Base-by-base conservation (phyloP, 495 filamentous ascomycete genomes). In the Aspergillus egyptiacus region DNA sequence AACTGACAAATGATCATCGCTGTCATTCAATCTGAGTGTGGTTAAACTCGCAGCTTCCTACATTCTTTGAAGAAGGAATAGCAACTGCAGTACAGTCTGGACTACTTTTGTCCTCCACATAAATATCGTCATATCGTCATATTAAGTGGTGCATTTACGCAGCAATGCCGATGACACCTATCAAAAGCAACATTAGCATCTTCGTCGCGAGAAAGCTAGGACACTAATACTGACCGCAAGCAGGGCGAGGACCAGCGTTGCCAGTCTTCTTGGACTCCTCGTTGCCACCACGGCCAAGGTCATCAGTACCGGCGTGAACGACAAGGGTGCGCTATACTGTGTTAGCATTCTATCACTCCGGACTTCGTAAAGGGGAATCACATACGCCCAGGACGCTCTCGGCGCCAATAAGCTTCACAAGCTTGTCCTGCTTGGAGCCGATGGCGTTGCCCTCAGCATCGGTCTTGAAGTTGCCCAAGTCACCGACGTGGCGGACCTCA, bases 261-360 rank as follows among this genome's bases (percentile, higher is more conserved):
- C 93, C 94, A 40, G 94, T 98, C 81, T 90, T 95, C 75, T 93
- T 88, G 61, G 89, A 94, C 79, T 96, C 87, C 74, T 88, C 84
- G 71, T 87, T 80, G 41, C 76, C 87, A 61, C 90, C 89, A 75
- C 83, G 82, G 65, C 94, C 93, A 51, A 98, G 84, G 62, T 98
- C 93, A 68, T 97, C 93, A 53, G 91, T 96, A 53, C 91, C 93
- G 58, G 79, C 79, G 74, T 98, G 93, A 61, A 93, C 82, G 64
- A 98, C 93, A 34, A 98, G 80, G 53, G 93, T 97, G 55, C 93
- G 88, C 89, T 95, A 58, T 30, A 13, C 24, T 32, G 17, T 15
- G 38, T 54, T 43, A 56, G 43, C 32, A 32, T 32, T 41, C 43
- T 36, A 17, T 25, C 35, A 32, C 17, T 30, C 5, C 5, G 6